A percentile compares a stretch with the other conserved stretches of the same genome.
These are phyloP conservation scores for Auriscalpium vulgare DNA, from an alignment of 768 basidiomycete species.

Conservation along the genomic window DNA sequence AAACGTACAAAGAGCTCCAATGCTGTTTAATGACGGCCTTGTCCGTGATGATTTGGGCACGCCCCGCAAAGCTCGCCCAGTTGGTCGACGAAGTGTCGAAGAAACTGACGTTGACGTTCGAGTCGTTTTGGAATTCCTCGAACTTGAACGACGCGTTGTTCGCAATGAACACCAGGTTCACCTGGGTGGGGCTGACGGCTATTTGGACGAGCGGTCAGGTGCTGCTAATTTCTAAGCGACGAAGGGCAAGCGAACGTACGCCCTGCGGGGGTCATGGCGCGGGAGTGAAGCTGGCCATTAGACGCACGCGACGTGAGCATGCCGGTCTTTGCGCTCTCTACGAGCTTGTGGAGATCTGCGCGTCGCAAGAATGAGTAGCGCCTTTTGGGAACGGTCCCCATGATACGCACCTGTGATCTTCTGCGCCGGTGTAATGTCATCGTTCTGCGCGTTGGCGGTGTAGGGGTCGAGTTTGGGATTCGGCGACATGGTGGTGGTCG, in stretches of 20 bases:
- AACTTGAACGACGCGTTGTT: conserved; percentile 71
- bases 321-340: conserved; percentile 55
- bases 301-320: conserved; percentile 72
- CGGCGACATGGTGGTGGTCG: conserved; percentile 7
- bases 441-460: conserved; percentile 55
- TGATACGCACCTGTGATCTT: conserved; percentile 50
- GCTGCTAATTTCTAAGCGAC: rapidly evolving
- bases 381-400: too few relatives aligned
- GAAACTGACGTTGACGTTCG: conserved; percentile 76
- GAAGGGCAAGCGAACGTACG: conserved; percentile 32
- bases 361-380: not conserved
- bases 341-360: conserved; percentile 54
- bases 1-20: conserved; percentile 41
- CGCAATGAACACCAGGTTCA: conserved; percentile 60
- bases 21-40: conserved; percentile 54
- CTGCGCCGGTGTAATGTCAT: conserved; percentile 46
- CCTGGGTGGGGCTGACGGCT: conserved; percentile 40
- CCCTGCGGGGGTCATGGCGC: conserved; percentile 71
- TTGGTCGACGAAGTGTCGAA: conserved; percentile 59
- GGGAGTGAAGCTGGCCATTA: conserved; percentile 65
- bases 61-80: conserved; percentile 77
- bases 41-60: conserved; percentile 58
- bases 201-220: not conserved
- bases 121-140: conserved; percentile 68
- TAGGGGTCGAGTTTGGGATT: conserved; percentile 63